Evolutionary conservation across 2,329 filamentous ascomycete species (phyloP).

Genomic region (Colletotrichum ledebouriae): DNA sequence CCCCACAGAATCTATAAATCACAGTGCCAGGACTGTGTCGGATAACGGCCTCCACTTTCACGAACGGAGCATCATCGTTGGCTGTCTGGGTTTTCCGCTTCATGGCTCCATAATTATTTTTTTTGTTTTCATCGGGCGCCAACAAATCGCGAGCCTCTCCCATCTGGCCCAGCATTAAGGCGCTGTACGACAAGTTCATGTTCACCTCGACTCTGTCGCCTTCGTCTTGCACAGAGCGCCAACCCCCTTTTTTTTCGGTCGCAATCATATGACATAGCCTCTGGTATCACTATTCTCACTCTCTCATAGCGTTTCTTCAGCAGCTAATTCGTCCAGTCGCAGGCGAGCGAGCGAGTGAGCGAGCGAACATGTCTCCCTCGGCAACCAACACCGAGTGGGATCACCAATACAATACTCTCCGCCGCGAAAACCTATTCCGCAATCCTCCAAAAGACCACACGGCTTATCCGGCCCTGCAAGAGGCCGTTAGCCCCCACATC

Average conservation of each 20-base stretch:
- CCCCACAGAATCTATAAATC: conserved; percentile 17
- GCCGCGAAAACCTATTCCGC: conserved; percentile 88
- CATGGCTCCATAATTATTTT: conserved; percentile 39
- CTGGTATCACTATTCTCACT: neutral
- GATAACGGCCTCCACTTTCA: conserved; percentile 16
- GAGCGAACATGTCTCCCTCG: conserved; percentile 64
- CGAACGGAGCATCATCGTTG: conserved; percentile 6
- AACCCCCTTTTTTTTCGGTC: neutral
- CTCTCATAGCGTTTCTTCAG: neutral
- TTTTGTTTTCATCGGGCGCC: conserved; percentile 38
- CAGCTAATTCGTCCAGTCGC: conserved; percentile 19
- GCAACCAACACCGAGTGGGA: conserved; percentile 81
- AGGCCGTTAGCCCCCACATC: conserved; percentile 91
- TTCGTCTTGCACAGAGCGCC: conserved; percentile 20
- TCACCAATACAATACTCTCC: conserved; percentile 85
- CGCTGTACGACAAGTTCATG: conserved; percentile 21
- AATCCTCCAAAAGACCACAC: conserved; percentile 89
- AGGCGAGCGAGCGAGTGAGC: conserved; percentile 29
- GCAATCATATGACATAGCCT: conserved; percentile 16
- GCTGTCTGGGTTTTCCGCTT: conserved; percentile 30
- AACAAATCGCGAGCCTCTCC: conserved; percentile 16
- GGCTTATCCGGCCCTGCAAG: conserved; percentile 88
- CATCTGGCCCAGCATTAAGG: conserved; percentile 27
- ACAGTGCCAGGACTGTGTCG: neutral
- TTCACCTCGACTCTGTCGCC: conserved; percentile 16